Evolutionary conservation across 306 rosid species (phyloP).

Genomic region (Cotoneaster glaucophyllus): DNA sequence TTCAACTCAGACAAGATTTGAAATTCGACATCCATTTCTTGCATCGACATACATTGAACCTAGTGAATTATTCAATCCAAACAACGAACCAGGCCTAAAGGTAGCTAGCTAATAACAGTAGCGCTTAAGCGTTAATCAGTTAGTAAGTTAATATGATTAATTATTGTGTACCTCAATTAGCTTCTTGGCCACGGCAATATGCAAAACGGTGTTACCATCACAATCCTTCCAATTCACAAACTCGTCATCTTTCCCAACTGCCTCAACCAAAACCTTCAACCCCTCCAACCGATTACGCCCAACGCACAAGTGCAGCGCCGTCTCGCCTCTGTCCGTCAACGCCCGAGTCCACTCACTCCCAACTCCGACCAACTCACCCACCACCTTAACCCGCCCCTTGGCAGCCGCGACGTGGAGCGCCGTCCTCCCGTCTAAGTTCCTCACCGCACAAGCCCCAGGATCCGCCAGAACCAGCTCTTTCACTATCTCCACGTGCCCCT

Average conservation of each 20-base stretch:
- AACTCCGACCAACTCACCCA: constrained; percentile 14
- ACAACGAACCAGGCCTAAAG: no score
- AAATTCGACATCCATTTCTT: not conserved
- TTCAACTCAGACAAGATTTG: no score
- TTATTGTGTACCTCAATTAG: constrained; percentile 18
- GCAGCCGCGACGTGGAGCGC: constrained; percentile 27
- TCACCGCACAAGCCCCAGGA: not conserved
- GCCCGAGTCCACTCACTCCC: constrained; percentile 12
- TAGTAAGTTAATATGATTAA: not conserved
- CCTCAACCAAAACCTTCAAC: constrained; percentile 14
- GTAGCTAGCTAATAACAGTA: not conserved
- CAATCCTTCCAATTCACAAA: constrained; percentile 16
- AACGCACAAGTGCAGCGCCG: constrained; percentile 25
- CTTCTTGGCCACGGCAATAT: constrained; percentile 25
- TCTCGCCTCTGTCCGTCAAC: constrained; percentile 18
- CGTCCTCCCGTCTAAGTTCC: constrained; percentile 25
- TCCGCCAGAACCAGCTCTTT: constrained; percentile 12
- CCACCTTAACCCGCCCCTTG: constrained; percentile 21
- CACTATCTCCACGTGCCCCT: constrained; percentile 16
- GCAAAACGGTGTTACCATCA: constrained; percentile 25
- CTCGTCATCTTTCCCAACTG: not conserved
- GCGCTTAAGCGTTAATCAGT: not conserved
- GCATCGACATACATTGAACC: not conserved
- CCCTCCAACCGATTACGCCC: constrained; percentile 23
- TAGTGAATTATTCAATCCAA: no score